Evolutionary conservation across 805 yeast species (phyloP).

Genomic region (Ascoidea tarda): DNA sequence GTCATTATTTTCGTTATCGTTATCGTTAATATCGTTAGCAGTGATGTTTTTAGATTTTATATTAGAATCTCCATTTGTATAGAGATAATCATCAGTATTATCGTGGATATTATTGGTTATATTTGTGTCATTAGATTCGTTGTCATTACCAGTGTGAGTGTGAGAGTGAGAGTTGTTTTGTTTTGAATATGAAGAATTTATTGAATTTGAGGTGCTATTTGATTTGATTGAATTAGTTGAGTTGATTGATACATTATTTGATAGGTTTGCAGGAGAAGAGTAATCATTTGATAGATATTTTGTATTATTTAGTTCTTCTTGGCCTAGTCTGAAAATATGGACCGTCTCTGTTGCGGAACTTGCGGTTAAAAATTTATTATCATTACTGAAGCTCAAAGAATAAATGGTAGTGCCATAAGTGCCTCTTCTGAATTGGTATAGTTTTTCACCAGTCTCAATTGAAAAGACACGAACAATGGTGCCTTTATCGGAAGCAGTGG

Average conservation of each 20-base stretch:
- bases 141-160: not conserved
- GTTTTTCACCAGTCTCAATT: constrained; percentile 44
- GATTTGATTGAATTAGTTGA: constrained; percentile 1
- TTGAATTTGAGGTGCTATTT: not conserved
- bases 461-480: constrained; percentile 62
- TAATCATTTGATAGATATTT: not conserved
- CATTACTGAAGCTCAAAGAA: constrained; percentile 61
- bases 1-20: constrained; percentile 2
- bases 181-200: constrained; percentile 1
- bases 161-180: not conserved
- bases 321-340: constrained; percentile 72
- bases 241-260: constrained; percentile 1
- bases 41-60: constrained; percentile 10
- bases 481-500: constrained; percentile 69
- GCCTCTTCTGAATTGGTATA: constrained; percentile 66
- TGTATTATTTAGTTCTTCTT: constrained; percentile 13
- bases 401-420: constrained; percentile 73
- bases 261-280: constrained; percentile 1
- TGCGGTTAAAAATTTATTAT: constrained; percentile 62
- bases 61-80: constrained; percentile 1
- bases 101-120: not conserved
- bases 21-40: not conserved
- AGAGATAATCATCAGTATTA: not conserved
- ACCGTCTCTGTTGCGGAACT: constrained; percentile 85
- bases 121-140: constrained; percentile 4